Conservation (phyloP, 257 asterid genomes). For the Solanum boliviense region DNA sequence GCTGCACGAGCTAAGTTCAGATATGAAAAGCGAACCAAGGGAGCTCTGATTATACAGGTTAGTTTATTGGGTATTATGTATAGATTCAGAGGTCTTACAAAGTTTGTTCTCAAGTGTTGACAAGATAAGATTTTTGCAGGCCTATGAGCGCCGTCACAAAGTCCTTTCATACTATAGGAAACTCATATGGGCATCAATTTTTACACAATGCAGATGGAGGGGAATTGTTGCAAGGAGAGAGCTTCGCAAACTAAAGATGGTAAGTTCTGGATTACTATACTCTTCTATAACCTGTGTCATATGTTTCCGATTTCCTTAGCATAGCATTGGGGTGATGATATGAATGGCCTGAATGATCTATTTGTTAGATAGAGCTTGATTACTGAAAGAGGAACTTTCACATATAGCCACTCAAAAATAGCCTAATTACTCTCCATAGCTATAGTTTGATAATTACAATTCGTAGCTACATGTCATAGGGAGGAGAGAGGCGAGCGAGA, state of each 20-base stretch:
- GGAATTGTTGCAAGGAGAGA: slow-evolving; percentile 66
- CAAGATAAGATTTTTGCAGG: slow-evolving; percentile 35
- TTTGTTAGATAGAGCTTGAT: background rate
- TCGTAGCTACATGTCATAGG: too few species aligned
- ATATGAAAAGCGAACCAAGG: slow-evolving; percentile 53
- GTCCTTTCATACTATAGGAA: slow-evolving; percentile 58
- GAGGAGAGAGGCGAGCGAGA: too few species aligned
- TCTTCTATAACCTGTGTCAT: background rate
- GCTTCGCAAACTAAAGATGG: slow-evolving; percentile 85
- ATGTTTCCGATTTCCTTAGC: background rate
- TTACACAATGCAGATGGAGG: slow-evolving; percentile 90
- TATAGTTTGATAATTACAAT: too few species aligned
- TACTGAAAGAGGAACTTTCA: background rate
- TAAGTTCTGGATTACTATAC: slow-evolving; percentile 6
- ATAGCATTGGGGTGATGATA: background rate
- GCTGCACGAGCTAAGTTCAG: slow-evolving; percentile 60
- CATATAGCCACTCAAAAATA: too few species aligned
- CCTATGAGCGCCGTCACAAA: slow-evolving; percentile 76
- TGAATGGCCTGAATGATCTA: background rate
- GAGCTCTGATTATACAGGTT: slow-evolving; percentile 72
- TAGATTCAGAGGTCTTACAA: background rate
- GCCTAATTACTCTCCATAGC: too few species aligned
- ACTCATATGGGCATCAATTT: slow-evolving; percentile 53
- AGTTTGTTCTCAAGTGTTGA: slow-evolving; percentile 11
- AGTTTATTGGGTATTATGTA: slow-evolving; percentile 8